Conservation (phyloP, 1,284 basidiomycete species). For the Rhodotorula sp. region DNA sequence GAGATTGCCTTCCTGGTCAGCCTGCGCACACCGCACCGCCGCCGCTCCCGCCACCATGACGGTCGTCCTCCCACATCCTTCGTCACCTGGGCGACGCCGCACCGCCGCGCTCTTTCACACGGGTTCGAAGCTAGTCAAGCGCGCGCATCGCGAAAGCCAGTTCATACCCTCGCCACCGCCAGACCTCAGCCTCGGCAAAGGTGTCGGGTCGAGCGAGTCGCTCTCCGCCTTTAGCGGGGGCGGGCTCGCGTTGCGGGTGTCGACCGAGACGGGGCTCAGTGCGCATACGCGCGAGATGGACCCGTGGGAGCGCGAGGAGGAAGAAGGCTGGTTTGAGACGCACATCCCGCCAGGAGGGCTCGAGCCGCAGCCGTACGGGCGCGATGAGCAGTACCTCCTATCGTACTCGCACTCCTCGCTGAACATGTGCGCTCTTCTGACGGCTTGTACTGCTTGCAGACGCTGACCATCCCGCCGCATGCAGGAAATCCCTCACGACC, state of each 20-base stretch:
- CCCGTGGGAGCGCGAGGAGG: background rate
- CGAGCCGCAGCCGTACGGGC: conserved; percentile 11
- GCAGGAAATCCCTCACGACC: conserved; percentile 22
- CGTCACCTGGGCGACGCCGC: background rate
- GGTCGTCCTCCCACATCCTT: background rate
- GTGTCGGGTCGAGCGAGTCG: background rate
- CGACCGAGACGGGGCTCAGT: background rate
- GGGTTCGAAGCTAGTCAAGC: conserved; percentile 8
- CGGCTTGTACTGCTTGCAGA: too few relatives aligned
- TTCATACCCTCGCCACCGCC: background rate
- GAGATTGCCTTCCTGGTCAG: too few relatives aligned
- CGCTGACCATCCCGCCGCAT: too few relatives aligned
- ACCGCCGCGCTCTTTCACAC: background rate
- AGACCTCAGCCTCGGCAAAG: background rate
- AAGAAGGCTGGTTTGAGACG: background rate
- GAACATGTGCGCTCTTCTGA: conserved; percentile 5
- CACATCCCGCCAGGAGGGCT: background rate
- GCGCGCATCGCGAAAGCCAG: background rate
- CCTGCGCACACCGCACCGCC: too few relatives aligned
- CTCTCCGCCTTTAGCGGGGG: background rate
- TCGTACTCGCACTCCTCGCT: conserved; percentile 6
- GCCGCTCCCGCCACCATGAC: too few relatives aligned
- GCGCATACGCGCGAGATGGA: background rate
- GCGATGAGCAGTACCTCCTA: background rate
- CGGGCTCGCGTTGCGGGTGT: background rate